phyloP scores from a whole-genome alignment of 208 protist genomes.

The Naegleria gruberi region DNA sequence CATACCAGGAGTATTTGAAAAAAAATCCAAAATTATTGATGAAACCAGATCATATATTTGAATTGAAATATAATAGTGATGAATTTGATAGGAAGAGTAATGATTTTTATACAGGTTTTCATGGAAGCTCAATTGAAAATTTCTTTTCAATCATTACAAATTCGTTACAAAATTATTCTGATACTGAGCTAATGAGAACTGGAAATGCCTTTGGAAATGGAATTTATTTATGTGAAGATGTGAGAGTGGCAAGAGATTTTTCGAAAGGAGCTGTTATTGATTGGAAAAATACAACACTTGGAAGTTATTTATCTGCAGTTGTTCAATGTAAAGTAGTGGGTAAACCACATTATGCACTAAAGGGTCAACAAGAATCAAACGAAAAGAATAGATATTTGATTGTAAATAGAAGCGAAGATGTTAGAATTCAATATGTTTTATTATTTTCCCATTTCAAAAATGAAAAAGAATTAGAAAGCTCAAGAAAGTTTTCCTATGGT shows the following conservation, averaged over 20 bases:
- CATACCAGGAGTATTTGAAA: background rate
- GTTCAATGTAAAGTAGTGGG: background rate
- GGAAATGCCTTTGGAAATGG: background rate
- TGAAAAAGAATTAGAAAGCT: background rate
- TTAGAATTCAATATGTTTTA: background rate
- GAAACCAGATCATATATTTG: constrained; percentile 1
- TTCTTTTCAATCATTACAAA: background rate
- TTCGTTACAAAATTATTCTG: background rate
- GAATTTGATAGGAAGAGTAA: background rate
- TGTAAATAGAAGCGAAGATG: background rate
- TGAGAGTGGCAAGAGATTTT: background rate
- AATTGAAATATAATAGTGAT: background rate
- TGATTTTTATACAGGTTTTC: background rate
- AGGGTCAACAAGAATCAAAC: background rate
- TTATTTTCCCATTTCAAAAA: background rate
- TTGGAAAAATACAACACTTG: background rate
- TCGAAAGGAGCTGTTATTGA: background rate
- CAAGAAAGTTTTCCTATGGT: background rate
- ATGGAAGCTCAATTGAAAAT: background rate
- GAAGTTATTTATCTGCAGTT: background rate
- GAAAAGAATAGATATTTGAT: background rate
- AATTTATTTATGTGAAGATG: background rate
- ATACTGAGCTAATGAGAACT: background rate
- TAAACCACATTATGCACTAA: background rate
- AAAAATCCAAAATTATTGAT: background rate